A percentile compares a stretch with the other conserved stretches of the same genome.
These are phyloP conservation scores for Discostella stelligeroides DNA, from an alignment of 108 stramenopile genomes.

Conservation along the genomic window DNA sequence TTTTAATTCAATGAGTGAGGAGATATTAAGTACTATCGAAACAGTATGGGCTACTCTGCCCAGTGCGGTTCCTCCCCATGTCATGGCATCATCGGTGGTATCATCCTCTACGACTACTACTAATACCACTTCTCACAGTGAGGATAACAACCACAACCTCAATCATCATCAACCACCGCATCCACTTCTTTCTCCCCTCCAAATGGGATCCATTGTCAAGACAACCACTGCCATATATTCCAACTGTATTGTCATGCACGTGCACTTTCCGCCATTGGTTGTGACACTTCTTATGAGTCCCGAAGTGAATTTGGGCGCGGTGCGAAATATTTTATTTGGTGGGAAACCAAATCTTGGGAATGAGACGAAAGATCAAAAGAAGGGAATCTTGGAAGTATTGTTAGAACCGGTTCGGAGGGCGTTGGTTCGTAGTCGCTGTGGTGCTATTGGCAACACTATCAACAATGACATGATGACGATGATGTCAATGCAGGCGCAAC, in stretches of 20 bases:
- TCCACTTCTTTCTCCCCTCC: slow-evolving; percentile 39
- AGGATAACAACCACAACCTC: not conserved
- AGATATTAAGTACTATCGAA: slow-evolving; percentile 45
- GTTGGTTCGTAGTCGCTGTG: slow-evolving; percentile 32
- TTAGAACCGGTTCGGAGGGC: slow-evolving; percentile 43
- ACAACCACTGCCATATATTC: slow-evolving; percentile 43
- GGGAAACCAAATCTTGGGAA: too few species aligned
- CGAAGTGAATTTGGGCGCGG: slow-evolving; percentile 41
- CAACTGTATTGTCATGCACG: slow-evolving; percentile 46
- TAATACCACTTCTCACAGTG: not conserved
- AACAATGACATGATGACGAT: slow-evolving; percentile 11
- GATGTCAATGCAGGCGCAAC: slow-evolving; percentile 19
- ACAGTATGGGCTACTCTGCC: slow-evolving; percentile 53
- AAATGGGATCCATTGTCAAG: slow-evolving; percentile 27
- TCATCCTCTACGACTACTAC: not conserved
- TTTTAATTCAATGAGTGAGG: slow-evolving; percentile 38
- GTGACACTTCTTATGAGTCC: slow-evolving; percentile 42
- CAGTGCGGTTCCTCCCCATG: slow-evolving; percentile 46
- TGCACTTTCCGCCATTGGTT: slow-evolving; percentile 50
- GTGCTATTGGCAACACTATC: not conserved
- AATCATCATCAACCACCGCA: slow-evolving; percentile 39
- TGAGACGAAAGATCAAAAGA: too few species aligned
- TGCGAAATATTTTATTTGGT: slow-evolving; percentile 22
- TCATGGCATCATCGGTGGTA: slow-evolving; percentile 33
- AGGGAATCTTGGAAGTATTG: slow-evolving; percentile 29